Conservation (phyloP, 805 yeast genomes). For the Candida dendrica region DNA sequence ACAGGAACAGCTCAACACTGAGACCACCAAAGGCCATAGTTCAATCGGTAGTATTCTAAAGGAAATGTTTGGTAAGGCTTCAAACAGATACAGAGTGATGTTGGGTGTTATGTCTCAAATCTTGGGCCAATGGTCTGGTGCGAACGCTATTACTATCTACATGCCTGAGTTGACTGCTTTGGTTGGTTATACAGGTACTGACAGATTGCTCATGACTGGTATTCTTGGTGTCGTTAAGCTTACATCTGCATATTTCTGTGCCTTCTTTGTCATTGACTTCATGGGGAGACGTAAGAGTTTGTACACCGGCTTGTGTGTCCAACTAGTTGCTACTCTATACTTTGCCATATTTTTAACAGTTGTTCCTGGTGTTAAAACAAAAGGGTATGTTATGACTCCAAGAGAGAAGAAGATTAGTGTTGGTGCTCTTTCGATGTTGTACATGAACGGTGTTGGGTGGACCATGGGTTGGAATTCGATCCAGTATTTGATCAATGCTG, state of each 20-base stretch:
- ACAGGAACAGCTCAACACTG: conserved; percentile 36
- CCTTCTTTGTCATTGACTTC: conserved; percentile 47
- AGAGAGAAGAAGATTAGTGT: conserved; percentile 31
- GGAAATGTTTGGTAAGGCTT: conserved; percentile 29
- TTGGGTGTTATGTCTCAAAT: conserved; percentile 37
- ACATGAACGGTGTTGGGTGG: conserved; percentile 49
- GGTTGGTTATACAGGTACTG: conserved; percentile 36
- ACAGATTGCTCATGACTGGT: conserved; percentile 40
- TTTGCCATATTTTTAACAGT: conserved; percentile 39
- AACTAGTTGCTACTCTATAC: conserved; percentile 34
- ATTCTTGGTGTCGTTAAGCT: conserved; percentile 49
- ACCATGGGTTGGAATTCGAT: conserved; percentile 51
- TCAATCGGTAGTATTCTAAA: conserved; percentile 20
- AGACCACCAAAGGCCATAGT: conserved; percentile 21
- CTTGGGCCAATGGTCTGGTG: conserved; percentile 55
- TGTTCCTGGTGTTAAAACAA: conserved; percentile 36
- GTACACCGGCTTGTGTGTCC: conserved; percentile 41
- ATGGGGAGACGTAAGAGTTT: conserved; percentile 45
- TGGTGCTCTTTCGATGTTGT: conserved; percentile 45
- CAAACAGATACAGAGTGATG: conserved; percentile 39
- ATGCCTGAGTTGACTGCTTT: conserved; percentile 45
- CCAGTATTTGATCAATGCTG: conserved; percentile 49
- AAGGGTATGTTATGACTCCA: conserved; percentile 22
- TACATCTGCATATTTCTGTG: conserved; percentile 38
- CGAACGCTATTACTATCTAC: conserved; percentile 48